A percentile compares a stretch with the other conserved stretches of the same genome.
Evolutionary conservation across 169 alveolate species (phyloP).

Genomic region (Cytauxzoon felis): DNA sequence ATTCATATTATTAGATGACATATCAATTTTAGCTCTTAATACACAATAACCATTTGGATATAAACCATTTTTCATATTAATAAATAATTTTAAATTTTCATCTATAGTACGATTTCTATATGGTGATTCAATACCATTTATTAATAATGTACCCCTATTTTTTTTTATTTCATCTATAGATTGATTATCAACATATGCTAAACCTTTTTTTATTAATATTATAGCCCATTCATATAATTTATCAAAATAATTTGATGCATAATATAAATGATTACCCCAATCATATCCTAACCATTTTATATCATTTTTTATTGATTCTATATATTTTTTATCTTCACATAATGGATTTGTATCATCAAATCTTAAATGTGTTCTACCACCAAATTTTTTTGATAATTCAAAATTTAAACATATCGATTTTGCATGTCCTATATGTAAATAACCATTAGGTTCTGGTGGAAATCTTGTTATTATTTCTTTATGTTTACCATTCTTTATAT

Average conservation of each 20-base stretch:
- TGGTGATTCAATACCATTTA: constrained; percentile 87
- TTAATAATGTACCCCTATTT: constrained; percentile 83
- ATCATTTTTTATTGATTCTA: constrained; percentile 88
- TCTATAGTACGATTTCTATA: constrained; percentile 91
- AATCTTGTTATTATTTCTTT: constrained; percentile 89
- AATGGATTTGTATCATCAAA: constrained; percentile 99
- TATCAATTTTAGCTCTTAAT: constrained; percentile 96
- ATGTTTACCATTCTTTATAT: constrained; percentile 71
- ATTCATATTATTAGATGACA: constrained; percentile 94
- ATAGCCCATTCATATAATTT: constrained; percentile 94
- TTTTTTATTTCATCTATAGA: constrained; percentile 87
- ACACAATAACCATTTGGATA: constrained; percentile 93
- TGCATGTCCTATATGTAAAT: constrained; percentile 98
- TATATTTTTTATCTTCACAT: constrained; percentile 92
- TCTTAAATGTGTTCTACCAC: constrained; percentile 93
- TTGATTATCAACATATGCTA: constrained; percentile 97
- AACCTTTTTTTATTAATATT: constrained; percentile 89
- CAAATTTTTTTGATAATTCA: constrained; percentile 88
- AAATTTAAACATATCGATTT: constrained; percentile 96
- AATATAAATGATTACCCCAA: constrained; percentile 88
- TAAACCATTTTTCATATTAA: constrained; percentile 91
- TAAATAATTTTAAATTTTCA: constrained; percentile 93
- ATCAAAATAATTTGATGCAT: constrained; percentile 97
- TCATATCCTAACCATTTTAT: constrained; percentile 95
- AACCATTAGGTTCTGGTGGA: constrained; percentile 99